Evolutionary conservation across 805 yeast species (phyloP).

Genomic region (Candida railenensis): DNA sequence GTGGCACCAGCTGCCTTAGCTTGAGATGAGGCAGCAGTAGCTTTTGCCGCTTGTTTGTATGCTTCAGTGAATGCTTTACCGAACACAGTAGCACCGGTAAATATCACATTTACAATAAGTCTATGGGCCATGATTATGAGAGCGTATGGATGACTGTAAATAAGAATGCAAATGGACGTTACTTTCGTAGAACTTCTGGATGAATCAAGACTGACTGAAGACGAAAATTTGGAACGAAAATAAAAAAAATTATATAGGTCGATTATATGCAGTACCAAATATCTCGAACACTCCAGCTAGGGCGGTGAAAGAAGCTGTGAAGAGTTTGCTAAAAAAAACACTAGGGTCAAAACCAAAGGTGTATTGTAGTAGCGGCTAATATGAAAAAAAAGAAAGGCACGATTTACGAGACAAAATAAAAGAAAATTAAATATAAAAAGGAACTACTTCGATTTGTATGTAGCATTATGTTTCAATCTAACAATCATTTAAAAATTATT

Average conservation of each 20-base stretch:
- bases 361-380: too few relatives aligned
- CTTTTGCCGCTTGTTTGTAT: conserved; percentile 93
- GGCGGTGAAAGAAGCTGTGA: too few relatives aligned
- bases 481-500: conserved; percentile 11
- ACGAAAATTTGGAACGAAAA: background rate
- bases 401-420: background rate
- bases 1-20: conserved; percentile 35
- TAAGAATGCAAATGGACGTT: background rate
- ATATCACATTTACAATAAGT: conserved; percentile 80
- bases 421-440: background rate
- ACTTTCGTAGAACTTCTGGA: background rate
- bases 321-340: too few relatives aligned
- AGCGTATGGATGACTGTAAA: background rate
- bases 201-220: background rate
- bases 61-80: conserved; percentile 97
- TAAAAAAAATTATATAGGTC: background rate
- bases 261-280: too few relatives aligned
- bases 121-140: conserved; percentile 72
- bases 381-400: too few relatives aligned
- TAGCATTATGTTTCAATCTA: conserved; percentile 54
- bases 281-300: too few relatives aligned
- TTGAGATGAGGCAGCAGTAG: conserved; percentile 71
- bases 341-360: too few relatives aligned
- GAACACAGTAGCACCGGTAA: conserved; percentile 94
- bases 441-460: conserved; percentile 22